phyloP scores from a whole-genome alignment of 2,329 filamentous ascomycete species.

The Nannizziopsis arthrosporioides region DNA sequence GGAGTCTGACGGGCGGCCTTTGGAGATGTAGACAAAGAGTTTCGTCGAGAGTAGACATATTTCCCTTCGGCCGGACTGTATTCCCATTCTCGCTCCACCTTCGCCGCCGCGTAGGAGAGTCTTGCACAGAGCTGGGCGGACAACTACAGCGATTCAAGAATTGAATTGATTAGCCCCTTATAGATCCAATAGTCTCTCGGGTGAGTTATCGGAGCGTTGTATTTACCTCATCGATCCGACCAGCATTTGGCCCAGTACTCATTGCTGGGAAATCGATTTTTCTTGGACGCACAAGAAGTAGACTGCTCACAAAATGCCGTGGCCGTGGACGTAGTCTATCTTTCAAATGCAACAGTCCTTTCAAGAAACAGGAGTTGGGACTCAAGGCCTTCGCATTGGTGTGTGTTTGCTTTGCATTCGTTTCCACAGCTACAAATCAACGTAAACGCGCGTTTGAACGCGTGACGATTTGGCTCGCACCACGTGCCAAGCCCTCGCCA shows the following conservation, averaged over 20 bases:
- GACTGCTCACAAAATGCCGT: background rate
- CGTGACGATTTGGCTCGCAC: background rate
- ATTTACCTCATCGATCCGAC: conserved; percentile 65
- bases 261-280: conserved; percentile 51
- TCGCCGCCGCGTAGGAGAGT: conserved; percentile 85
- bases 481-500: conserved; percentile 8
- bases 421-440: conserved; percentile 7
- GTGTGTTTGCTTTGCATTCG: conserved; percentile 4
- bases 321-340: background rate
- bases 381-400: background rate
- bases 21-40: conserved; percentile 4
- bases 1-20: conserved; percentile 1
- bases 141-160: conserved; percentile 40
- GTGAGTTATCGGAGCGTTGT: background rate
- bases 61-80: conserved; percentile 59
- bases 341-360: no score
- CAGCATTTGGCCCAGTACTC: conserved; percentile 56
- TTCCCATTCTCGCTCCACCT: conserved; percentile 84
- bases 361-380: background rate
- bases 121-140: conserved; percentile 71
- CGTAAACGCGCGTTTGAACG: conserved; percentile 6
- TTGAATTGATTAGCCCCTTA: conserved; percentile 2
- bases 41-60: conserved; percentile 42
- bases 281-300: background rate
- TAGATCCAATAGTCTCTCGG: background rate